Evolutionary conservation across 768 basidiomycete species (phyloP), one percentile per base, ranked within the genome.

Genomic region (Suillus sp.): DNA sequence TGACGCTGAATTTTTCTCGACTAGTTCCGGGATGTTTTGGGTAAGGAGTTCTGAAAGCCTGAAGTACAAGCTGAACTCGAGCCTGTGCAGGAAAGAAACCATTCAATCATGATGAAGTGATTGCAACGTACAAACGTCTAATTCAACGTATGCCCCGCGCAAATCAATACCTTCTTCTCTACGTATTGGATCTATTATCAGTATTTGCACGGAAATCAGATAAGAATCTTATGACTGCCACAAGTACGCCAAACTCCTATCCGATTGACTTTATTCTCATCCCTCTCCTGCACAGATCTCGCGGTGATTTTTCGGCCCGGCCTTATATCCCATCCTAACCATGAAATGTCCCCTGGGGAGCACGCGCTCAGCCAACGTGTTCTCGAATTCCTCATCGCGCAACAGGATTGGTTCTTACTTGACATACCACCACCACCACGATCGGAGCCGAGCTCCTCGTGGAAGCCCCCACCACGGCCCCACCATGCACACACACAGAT

Each of bases 261-360:
- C 60, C 27, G 59, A 56, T 35, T n/a, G 60, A 51, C 59, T 62
- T 34, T 42, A 35, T 37, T 47, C 20, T 13, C 60, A 59, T 51
- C 55, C 34, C 25, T 47, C 16, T 51, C 25, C 43, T 16, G 7
- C 62, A 55, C 38, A 94, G 96, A 99, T 78, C 87, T 99, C 22
- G 97, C 96, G 20, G 91, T 96, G 53, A 96, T 99, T 67, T 99
- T 99, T 77, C 92, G 95, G 63, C 97, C 97, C 0, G 97, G 96
- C 20, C 80, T 99, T 5, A 88, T 99, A 64, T 92, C 93, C 10
- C 93, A 95, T 73, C 92, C 95, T 2, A 77, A 82, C 27, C 95
- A 98, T 71, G 92, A 94, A 70, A 86, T 96, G 80, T 86, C 85
- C 7, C 95, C 95, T 0, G 78, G 84, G 53, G 94, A 96, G 71